Base-by-base conservation (phyloP, 805 yeast species). In the Cyberlindnera veronae region DNA sequence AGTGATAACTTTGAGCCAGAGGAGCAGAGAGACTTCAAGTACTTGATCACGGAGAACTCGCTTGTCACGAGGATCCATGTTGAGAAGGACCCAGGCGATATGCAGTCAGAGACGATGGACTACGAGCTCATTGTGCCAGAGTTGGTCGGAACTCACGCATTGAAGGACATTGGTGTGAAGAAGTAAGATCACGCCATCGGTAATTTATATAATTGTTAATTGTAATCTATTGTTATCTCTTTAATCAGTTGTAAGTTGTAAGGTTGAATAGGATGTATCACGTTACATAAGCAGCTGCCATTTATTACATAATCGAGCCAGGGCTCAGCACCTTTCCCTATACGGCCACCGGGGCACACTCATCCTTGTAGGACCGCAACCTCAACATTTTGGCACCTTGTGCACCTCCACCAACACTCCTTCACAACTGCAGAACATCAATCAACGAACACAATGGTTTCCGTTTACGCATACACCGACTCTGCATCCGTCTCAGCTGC, bases 81-180 rank as follows among this genome's bases (percentile, higher is more conserved):
- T 31, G 96, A 89, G 58, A 70, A 69, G 36, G 81, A 85, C 45
- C 68, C 69, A 12, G 50, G 48, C 3, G 69, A 76, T 42, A 46
- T 64, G 1, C 58, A 66, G 4, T 77, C 84, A 21, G 61, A 68
- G 21, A 80, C 91, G 1, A 69, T 69, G 19, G 81, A 70, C 28
- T 90, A 87, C 61, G 84, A 82, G 53, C 60, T 87, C 32, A 64
- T 81, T 38, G 76, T 90, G 44, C 96, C 97, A 2, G 71, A 71
- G 28, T 63, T 79, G 38, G 51, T 57, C 13, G 53, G 52, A 2
- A 44, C 43, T 11, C 40, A 39, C 28, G 24, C 36, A 4, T 28
- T 57, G 30, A 29, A 45, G 21, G 37, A 50, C 27, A 45, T 48
- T 29, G 59, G 59, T 27, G 27, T 48, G 9, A 55, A 52, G 35